Base-by-base conservation (phyloP, 768 basidiomycete genomes). In the Termitomyces sp. region DNA sequence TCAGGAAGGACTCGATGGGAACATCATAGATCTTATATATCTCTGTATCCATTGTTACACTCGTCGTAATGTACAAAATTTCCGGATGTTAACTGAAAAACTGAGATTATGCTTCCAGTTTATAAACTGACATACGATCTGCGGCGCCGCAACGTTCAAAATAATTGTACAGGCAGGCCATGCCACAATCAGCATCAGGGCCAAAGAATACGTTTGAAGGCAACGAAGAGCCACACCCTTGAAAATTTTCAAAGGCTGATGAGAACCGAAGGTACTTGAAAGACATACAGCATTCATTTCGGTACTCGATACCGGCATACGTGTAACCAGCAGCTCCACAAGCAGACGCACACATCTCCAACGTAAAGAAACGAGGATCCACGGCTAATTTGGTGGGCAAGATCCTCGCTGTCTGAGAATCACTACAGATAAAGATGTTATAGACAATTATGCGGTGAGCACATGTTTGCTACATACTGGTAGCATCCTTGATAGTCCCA, bases 1-100 rank as follows among this genome's bases (percentile, higher is more conserved):
- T 93, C 60, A 77, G 93, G 66, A 82, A 91, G 62, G 92, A 93
- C 61, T 75, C 85, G 13, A 58, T 61, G 36, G 64, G 64, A 1
- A 64, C 66, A 45, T 66, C 59, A 61, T 69, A 59, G 58, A 28
- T 52, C 33, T 36, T 15, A 6, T 29, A 29, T 29, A 29, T 6
- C 29, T 41, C n/a, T 52, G 20, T 18, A 13, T 39, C 26, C 6
- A 52, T 41, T 24, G 29, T 55, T 37, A 22, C 24, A 29, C 26
- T 9, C 5, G 16, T 33, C 10, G 18, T 31, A 39, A 28, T 44
- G 24, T 16, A 42, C 41, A 15, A 44, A 34, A 36, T 13, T 33
- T 37, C 33, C 15, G n/a, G 26, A 26, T 13, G 13, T 7, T 34
- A 34, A 15, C 20, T 34, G 6, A 34, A 34, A 29, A 31, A 44